These are phyloP conservation scores for Nigrospora sphaerica DNA, from an alignment of 2,329 filamentous ascomycete genomes.

Conservation along the genomic window DNA sequence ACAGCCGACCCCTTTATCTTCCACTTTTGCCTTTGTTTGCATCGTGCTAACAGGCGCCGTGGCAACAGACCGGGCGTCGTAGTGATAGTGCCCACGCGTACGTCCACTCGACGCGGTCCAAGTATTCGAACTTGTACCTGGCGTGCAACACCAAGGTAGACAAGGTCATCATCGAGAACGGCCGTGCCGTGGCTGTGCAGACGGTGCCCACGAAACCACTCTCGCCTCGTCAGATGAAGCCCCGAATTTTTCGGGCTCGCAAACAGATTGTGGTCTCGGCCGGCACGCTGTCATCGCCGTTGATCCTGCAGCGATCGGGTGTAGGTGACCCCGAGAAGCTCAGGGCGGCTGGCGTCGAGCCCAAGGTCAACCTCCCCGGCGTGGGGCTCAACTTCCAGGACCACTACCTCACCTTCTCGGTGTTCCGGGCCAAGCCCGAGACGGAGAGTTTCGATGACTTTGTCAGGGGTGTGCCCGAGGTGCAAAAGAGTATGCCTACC, in stretches of 20 bases:
- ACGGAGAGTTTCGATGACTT: constrained; percentile 79
- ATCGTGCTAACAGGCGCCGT: neutral
- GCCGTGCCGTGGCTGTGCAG: constrained; percentile 63
- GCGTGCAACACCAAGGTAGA: constrained; percentile 72
- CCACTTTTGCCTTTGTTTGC: neutral
- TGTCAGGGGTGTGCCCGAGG: constrained; percentile 62
- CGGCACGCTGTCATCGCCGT: constrained; percentile 65
- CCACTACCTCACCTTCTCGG: constrained; percentile 65
- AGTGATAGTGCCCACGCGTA: constrained; percentile 74
- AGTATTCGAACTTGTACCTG: constrained; percentile 64
- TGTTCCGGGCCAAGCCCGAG: constrained; percentile 66
- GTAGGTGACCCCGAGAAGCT: constrained; percentile 68
- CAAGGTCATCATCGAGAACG: constrained; percentile 67
- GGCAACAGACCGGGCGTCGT: constrained; percentile 53
- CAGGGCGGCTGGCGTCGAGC: constrained; percentile 59
- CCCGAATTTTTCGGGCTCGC: constrained; percentile 55
- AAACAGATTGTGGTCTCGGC: constrained; percentile 70
- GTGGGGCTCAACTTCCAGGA: constrained; percentile 74
- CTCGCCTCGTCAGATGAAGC: constrained; percentile 42
- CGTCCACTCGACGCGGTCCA: constrained; percentile 66
- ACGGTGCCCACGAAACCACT: constrained; percentile 66
- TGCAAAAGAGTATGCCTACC: constrained; percentile 52
- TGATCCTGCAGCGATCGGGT: constrained; percentile 70
- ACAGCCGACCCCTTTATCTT: neutral
- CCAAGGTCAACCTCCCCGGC: constrained; percentile 63